Evolutionary conservation across 2,329 filamentous ascomycete species (phyloP).

Genomic region (Pyricularia sp.): DNA sequence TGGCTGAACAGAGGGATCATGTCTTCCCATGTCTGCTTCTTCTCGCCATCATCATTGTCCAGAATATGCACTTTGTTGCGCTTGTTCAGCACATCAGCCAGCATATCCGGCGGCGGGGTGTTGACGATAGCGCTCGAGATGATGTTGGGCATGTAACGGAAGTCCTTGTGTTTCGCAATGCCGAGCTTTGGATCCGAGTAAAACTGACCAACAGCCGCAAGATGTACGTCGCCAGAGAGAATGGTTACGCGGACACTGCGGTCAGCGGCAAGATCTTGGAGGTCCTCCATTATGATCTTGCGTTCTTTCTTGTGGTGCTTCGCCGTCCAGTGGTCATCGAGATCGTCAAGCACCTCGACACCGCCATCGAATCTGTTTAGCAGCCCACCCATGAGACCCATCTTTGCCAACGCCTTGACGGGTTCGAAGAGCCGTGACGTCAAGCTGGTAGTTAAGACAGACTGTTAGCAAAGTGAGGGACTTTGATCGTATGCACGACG

Average conservation of each 20-base stretch:
- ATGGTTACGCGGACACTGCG: constrained; percentile 90
- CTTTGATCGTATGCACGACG: background rate
- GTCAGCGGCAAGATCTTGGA: constrained; percentile 87
- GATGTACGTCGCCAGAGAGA: constrained; percentile 85
- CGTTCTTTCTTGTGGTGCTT: constrained; percentile 90
- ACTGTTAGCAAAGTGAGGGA: background rate
- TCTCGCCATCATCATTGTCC: constrained; percentile 24
- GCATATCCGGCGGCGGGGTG: constrained; percentile 73
- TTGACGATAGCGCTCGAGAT: constrained; percentile 94
- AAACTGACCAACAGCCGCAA: constrained; percentile 88
- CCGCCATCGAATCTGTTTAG: constrained; percentile 87
- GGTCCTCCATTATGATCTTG: constrained; percentile 75
- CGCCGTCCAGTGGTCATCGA: constrained; percentile 96
- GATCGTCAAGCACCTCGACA: constrained; percentile 81
- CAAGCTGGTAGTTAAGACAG: constrained; percentile 37
- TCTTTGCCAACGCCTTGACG: constrained; percentile 77
- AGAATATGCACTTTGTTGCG: constrained; percentile 74
- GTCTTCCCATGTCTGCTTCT: constrained; percentile 73
- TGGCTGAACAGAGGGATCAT: constrained; percentile 92
- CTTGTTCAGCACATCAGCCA: constrained; percentile 89
- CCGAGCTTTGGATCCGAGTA: constrained; percentile 79
- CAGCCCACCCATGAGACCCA: constrained; percentile 69
- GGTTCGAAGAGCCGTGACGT: constrained; percentile 82
- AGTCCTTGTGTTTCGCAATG: constrained; percentile 80
- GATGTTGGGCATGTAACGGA: constrained; percentile 93